Evolutionary conservation across 441 rosid species (phyloP), one percentile per base, ranked within the genome.

Genomic region (Dalechampia spathulata): DNA sequence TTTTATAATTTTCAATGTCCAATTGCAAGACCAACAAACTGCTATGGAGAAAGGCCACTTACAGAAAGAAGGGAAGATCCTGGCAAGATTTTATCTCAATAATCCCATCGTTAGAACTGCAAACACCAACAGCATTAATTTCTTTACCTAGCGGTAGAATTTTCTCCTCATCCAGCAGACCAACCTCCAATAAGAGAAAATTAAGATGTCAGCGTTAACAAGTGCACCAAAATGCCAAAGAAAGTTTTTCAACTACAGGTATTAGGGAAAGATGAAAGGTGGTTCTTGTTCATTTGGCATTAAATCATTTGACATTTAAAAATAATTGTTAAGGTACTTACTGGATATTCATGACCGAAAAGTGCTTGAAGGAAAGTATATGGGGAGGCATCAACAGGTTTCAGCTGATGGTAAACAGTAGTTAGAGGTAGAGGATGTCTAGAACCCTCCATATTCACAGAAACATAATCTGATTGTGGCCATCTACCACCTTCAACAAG

Each of bases 11-110:
- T 57, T 60, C 27, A 37, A 60, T 27, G 44, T 36, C 39, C 17
- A 51, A 34, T 12, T 13, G 42, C 28, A 28, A 27, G 52, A 57
- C 23, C 32, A 17, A 50, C 25, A 53, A 28, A 37, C n/a, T 47
- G 16, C 21, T 43, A 34, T 11, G 30, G 10, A 16, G 63, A 1
- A 47, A 58, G 64, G 14, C 36, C 40, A 53, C 95, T 84, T 72
- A 92, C 98, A 92, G 83, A 69, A 92, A 92, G 66, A 80, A 86
- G 17, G 95, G 98, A 65, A 92, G 95, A 65, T 88, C 94, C 62
- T 72, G 63, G 90, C 87, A 79, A 19, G 98, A 80, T 64, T 74
- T 80, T 68, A 88, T 83, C 78, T 86, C 87, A 38, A 79, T 86
- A 58, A 75, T 72, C 68, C 91, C 96, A 62, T 77, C 71, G 51